A percentile compares a stretch with the other conserved stretches of the same genome.
These are phyloP conservation scores for Zoysia matrella DNA, from an alignment of 202 grass and related monocot genomes.

Conservation along the genomic window DNA sequence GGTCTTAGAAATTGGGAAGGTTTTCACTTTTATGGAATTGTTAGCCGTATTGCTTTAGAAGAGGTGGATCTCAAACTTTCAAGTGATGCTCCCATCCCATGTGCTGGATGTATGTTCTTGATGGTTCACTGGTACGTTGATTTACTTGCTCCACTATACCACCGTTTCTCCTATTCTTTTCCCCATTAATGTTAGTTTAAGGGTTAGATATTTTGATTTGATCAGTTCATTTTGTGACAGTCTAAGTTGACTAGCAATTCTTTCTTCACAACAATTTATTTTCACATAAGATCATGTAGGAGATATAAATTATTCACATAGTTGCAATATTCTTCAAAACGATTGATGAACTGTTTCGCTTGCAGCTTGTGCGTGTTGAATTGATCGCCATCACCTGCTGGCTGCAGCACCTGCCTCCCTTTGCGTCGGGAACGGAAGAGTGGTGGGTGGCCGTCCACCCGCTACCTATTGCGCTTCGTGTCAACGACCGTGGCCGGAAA, in stretches of 20 bases:
- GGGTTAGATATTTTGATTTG: background rate
- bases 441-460: background rate
- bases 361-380: too few species aligned
- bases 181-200: background rate
- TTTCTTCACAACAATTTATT: background rate
- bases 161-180: background rate
- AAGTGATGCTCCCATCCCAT: too few species aligned
- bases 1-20: background rate
- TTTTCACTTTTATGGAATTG: background rate
- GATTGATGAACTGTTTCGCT: too few species aligned
- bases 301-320: background rate
- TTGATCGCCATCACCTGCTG: background rate
- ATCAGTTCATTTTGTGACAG: background rate
- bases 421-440: background rate
- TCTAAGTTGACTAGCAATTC: background rate
- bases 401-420: background rate
- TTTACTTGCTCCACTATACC: background rate
- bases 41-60: background rate
- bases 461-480: background rate
- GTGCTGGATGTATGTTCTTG: background rate
- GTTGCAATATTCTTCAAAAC: background rate
- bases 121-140: background rate
- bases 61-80: background rate
- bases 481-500: background rate
- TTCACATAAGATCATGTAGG: too few species aligned